Evolutionary conservation across 2,329 filamentous ascomycete genomes (phyloP).

Genomic region (Sarocladium kiliense): DNA sequence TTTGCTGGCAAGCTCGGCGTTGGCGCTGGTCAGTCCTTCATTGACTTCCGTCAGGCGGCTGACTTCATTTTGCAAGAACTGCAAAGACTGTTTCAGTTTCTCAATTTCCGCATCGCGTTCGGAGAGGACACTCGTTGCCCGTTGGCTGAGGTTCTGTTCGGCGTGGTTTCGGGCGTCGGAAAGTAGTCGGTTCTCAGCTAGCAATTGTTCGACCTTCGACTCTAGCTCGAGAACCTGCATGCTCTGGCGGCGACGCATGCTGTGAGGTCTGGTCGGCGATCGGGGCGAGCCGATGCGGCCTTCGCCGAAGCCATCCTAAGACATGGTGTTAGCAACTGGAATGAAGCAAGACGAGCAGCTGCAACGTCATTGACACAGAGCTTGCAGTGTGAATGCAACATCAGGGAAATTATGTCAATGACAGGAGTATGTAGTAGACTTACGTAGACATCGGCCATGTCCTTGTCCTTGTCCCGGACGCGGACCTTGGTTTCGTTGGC

Average conservation of each 20-base stretch:
- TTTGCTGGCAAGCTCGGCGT: slow-evolving; percentile 68
- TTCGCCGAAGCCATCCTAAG: slow-evolving; percentile 88
- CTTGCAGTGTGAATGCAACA: neutral
- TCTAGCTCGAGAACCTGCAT: slow-evolving; percentile 96
- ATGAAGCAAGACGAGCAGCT: neutral
- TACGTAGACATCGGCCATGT: slow-evolving; percentile 93
- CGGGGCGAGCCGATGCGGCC: slow-evolving; percentile 79
- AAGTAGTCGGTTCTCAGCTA: slow-evolving; percentile 78
- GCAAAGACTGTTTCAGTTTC: slow-evolving; percentile 70
- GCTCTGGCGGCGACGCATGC: slow-evolving; percentile 94
- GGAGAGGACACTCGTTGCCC: slow-evolving; percentile 64
- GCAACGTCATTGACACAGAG: neutral
- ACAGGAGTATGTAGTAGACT: slow-evolving; percentile 38
- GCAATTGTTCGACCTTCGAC: slow-evolving; percentile 74
- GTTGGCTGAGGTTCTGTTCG: slow-evolving; percentile 61
- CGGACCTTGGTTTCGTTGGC: slow-evolving; percentile 72
- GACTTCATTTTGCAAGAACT: slow-evolving; percentile 78
- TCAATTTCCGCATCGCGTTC: slow-evolving; percentile 87
- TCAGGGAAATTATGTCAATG: neutral
- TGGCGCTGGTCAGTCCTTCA: slow-evolving; percentile 70
- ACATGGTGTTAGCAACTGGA: slow-evolving; percentile 16
- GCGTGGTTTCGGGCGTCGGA: slow-evolving; percentile 65
- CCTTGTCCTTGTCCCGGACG: slow-evolving; percentile 60
- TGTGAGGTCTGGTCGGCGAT: slow-evolving; percentile 89
- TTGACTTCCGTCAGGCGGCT: slow-evolving; percentile 77